A percentile compares a stretch with the other conserved stretches of the same genome.
These are phyloP conservation scores for Torulaspora indica DNA, from an alignment of 805 yeast species.

Conservation along the genomic window DNA sequence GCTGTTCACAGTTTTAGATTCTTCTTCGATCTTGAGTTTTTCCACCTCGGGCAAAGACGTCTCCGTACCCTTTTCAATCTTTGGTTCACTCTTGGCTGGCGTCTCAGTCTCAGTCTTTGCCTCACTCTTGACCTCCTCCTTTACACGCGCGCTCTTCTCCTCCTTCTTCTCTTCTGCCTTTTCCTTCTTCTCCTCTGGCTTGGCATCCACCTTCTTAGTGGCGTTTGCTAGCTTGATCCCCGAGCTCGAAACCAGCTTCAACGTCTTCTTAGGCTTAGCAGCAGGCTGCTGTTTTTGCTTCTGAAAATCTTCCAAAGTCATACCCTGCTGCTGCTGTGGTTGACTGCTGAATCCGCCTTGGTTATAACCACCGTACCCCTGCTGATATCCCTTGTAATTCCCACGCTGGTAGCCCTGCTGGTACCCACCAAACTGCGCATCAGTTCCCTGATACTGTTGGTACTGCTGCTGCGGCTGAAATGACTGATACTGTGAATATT, in stretches of 20 bases:
- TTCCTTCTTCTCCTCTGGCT: conserved; percentile 31
- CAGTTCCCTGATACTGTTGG: conserved; percentile 18
- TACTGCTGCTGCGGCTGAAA: conserved; percentile 16
- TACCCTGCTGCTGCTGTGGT: conserved; percentile 40
- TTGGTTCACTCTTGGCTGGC: not conserved
- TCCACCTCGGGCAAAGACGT: conserved; percentile 31
- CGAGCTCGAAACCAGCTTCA: conserved; percentile 61
- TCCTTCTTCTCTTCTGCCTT: conserved; percentile 23
- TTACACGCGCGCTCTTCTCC: conserved; percentile 18
- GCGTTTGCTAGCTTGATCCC: conserved; percentile 59
- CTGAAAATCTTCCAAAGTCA: conserved; percentile 80
- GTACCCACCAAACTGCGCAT: conserved; percentile 23
- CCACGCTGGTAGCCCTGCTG: conserved; percentile 25
- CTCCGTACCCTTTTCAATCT: conserved; percentile 10
- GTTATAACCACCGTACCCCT: conserved; percentile 5
- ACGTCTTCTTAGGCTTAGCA: conserved; percentile 58
- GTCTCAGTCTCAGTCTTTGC: conserved; percentile 13
- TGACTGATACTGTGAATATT: conserved; percentile 16
- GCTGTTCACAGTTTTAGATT: conserved; percentile 21
- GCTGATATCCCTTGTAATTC: conserved; percentile 13
- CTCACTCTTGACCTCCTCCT: conserved; percentile 17
- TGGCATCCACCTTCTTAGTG: conserved; percentile 38
- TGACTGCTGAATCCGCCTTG: conserved; percentile 10
- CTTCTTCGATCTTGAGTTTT: conserved; percentile 30
- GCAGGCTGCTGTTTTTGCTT: conserved; percentile 48